Evolutionary conservation across 2,329 filamentous ascomycete species (phyloP).

Genomic region (Aspergillus arachidicola): DNA sequence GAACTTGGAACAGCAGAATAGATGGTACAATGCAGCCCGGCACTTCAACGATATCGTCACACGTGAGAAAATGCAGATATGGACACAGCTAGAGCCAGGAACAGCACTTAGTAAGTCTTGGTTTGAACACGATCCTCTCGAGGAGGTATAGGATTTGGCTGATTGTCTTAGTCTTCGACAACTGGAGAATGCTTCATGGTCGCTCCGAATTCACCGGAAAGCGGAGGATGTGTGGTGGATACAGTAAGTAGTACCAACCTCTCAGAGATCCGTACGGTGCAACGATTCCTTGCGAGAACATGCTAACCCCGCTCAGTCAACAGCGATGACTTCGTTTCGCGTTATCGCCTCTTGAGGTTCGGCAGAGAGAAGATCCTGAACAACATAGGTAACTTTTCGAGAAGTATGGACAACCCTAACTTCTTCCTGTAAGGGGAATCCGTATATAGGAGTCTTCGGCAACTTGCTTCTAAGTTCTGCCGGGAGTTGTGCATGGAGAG

Average conservation of each 20-base stretch:
- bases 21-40: slow-evolving; percentile 80
- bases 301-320: slow-evolving; percentile 58
- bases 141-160: slow-evolving; percentile 8
- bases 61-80: slow-evolving; percentile 68
- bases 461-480: neutral
- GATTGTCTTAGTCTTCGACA: slow-evolving; percentile 74
- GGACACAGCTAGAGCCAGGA: slow-evolving; percentile 80
- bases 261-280: neutral
- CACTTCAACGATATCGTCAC: slow-evolving; percentile 73
- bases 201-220: slow-evolving; percentile 80
- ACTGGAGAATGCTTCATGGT: slow-evolving; percentile 92
- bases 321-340: slow-evolving; percentile 77
- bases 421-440: slow-evolving; percentile 11
- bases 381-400: slow-evolving; percentile 29
- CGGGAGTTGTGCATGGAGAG: neutral
- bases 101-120: slow-evolving; percentile 67
- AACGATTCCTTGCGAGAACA: neutral
- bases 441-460: neutral
- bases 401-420: slow-evolving; percentile 12
- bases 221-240: slow-evolving; percentile 86
- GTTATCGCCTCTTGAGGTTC: slow-evolving; percentile 73
- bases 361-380: slow-evolving; percentile 39
- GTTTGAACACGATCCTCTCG: neutral
- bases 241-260: slow-evolving; percentile 65
- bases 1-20: slow-evolving; percentile 50